phyloP scores from a whole-genome alignment of 768 basidiomycete genomes.

The Termitomyces eurrhizus region DNA sequence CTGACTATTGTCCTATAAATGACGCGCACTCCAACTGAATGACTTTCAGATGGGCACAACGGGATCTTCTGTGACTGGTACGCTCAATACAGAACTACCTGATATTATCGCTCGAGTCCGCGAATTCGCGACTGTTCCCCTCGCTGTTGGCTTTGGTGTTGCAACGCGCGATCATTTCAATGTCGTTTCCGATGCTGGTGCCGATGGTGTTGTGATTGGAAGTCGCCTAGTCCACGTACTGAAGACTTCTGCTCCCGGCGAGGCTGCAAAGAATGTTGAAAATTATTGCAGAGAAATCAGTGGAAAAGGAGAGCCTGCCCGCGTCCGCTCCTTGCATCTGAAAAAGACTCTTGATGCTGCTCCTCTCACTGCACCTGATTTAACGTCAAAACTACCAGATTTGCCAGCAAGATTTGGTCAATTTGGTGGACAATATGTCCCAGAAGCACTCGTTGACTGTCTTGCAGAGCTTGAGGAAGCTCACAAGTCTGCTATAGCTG shows the following conservation, averaged over 20 bases:
- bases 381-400: slow-evolving; percentile 33
- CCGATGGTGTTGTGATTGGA: slow-evolving; percentile 94
- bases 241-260: slow-evolving; percentile 51
- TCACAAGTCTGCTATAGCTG: slow-evolving; percentile 80
- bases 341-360: slow-evolving; percentile 23
- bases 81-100: slow-evolving; percentile 74
- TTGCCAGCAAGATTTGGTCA: slow-evolving; percentile 88
- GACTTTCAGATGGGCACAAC: slow-evolving; percentile 87
- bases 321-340: slow-evolving; percentile 28
- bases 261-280: slow-evolving; percentile 52
- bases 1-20: neutral
- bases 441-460: slow-evolving; percentile 93
- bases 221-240: slow-evolving; percentile 81
- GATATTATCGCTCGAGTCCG: slow-evolving; percentile 83
- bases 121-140: slow-evolving; percentile 70
- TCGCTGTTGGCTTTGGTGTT: slow-evolving; percentile 97
- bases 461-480: slow-evolving; percentile 87
- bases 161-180: slow-evolving; percentile 89
- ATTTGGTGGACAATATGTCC: slow-evolving; percentile 97
- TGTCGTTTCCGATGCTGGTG: slow-evolving; percentile 78
- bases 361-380: slow-evolving; percentile 23
- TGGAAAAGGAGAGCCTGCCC: slow-evolving; percentile 34
- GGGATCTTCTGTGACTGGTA: slow-evolving; percentile 75
- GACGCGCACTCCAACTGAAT: slow-evolving; percentile 3
- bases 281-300: slow-evolving; percentile 73